Conservation (phyloP, 1,284 basidiomycete species). For the Leucoagaricus sp. region DNA sequence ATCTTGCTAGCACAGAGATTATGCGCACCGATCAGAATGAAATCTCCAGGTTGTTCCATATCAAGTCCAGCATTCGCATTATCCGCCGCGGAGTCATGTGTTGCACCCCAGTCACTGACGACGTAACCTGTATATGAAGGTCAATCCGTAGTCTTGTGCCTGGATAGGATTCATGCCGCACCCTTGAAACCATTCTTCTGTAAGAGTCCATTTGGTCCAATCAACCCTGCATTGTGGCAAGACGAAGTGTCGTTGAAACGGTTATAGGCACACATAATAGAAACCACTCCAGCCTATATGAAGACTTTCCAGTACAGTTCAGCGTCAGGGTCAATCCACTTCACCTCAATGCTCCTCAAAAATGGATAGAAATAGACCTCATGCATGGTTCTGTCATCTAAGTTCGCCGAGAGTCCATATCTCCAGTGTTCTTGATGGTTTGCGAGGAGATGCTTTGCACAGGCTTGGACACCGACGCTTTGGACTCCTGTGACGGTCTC, state of each 20-base stretch:
- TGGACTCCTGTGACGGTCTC: constrained; percentile 66
- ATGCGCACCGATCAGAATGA: constrained; percentile 38
- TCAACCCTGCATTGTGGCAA: constrained; percentile 39
- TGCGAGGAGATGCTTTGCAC: constrained; percentile 64
- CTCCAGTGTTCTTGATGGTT: constrained; percentile 60
- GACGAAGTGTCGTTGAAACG: constrained; percentile 43
- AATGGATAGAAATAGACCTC: constrained; percentile 65
- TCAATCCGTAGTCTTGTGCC: neutral
- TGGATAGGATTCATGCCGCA: constrained; percentile 11
- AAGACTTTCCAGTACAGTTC: neutral
- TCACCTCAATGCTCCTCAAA: constrained; percentile 46
- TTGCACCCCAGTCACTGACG: constrained; percentile 52
- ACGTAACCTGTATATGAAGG: constrained; percentile 35
- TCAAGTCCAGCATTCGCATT: constrained; percentile 49
- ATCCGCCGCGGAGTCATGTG: constrained; percentile 44
- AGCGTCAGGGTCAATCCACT: neutral
- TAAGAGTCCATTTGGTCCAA: constrained; percentile 39
- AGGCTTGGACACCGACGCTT: constrained; percentile 61
- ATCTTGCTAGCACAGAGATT: neutral
- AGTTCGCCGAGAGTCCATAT: constrained; percentile 43
- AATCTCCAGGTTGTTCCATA: constrained; percentile 52
- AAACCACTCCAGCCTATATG: constrained; percentile 58
- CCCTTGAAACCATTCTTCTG: constrained; percentile 44
- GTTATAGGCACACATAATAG: constrained; percentile 79
- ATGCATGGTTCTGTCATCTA: constrained; percentile 67